Conservation (phyloP, 257 asterid species). For the Schizonepeta tenuifolia region DNA sequence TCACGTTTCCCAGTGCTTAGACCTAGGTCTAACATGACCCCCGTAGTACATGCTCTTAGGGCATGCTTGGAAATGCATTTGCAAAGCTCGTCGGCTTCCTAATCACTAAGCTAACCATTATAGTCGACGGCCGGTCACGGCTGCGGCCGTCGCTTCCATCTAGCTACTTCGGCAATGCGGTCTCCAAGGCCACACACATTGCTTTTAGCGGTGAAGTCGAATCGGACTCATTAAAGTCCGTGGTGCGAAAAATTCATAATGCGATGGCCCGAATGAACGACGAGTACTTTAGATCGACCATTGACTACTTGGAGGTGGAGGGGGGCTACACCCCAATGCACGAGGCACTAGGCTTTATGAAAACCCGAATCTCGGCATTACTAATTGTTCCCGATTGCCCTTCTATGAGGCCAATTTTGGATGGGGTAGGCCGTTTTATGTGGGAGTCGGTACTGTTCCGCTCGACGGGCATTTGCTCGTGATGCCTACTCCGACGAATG, state of each 20-base stretch:
- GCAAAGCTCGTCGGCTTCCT: too few species aligned
- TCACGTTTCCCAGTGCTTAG: too few species aligned
- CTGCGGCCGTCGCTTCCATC: not conserved
- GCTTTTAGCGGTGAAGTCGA: not conserved
- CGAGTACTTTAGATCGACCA: not conserved
- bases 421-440: conserved; percentile 1
- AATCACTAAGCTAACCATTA: too few species aligned
- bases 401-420: not conserved
- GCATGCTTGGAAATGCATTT: too few species aligned
- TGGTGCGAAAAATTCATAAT: not conserved
- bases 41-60: too few species aligned
- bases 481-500: too few species aligned
- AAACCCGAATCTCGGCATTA: conserved; percentile 6
- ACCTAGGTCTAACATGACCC: too few species aligned
- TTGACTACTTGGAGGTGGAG: not conserved
- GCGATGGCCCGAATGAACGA: not conserved
- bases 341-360: not conserved
- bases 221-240: not conserved
- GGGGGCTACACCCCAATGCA: not conserved
- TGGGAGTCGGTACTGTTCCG: not conserved
- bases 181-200: not conserved
- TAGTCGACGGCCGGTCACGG: not conserved
- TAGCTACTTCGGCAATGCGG: not conserved
- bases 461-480: not conserved
- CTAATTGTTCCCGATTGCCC: not conserved